Conservation (phyloP, 148 eudicot species). For the Amaranthus hypochondriacus region DNA sequence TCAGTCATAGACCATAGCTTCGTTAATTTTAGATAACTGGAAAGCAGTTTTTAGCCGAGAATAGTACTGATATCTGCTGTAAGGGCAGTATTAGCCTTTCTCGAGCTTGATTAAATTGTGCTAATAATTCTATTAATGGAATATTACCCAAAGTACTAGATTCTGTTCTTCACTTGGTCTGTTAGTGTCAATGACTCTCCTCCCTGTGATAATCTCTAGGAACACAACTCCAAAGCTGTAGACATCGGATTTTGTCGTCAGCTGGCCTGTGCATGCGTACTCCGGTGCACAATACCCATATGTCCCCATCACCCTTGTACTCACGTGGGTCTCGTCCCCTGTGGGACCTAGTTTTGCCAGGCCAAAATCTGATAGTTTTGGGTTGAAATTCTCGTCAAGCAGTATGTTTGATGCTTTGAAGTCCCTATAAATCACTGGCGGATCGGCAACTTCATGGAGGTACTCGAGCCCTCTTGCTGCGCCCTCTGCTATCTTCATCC, state of each 20-base stretch:
- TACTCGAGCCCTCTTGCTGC: slow-evolving; percentile 83
- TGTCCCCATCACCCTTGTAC: slow-evolving; percentile 81
- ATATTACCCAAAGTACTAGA: slow-evolving; percentile 65
- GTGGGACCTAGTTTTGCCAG: slow-evolving; percentile 75
- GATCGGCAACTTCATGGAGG: slow-evolving; percentile 70
- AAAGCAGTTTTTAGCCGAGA: neutral
- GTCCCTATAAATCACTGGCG: slow-evolving; percentile 78
- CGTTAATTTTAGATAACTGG: neutral
- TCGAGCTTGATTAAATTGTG: neutral
- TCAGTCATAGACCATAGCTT: neutral
- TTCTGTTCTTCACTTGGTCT: slow-evolving; percentile 67
- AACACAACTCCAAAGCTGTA: slow-evolving; percentile 91
- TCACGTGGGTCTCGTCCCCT: slow-evolving; percentile 54
- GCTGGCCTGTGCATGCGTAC: slow-evolving; percentile 69
- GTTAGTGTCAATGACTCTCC: slow-evolving; percentile 65
- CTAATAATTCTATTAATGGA: neutral
- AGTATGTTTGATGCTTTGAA: slow-evolving; percentile 82
- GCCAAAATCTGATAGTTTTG: slow-evolving; percentile 87
- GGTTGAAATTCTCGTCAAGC: slow-evolving; percentile 49
- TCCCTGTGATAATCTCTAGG: slow-evolving; percentile 75
- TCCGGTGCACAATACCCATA: slow-evolving; percentile 92
- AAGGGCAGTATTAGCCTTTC: neutral
- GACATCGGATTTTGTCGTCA: slow-evolving; percentile 70
- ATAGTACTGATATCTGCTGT: neutral
- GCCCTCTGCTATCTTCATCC: slow-evolving; percentile 71